A percentile compares a stretch with the other conserved stretches of the same genome.
These are phyloP conservation scores for Cryphonectria naterciae DNA, from an alignment of 2,329 filamentous ascomycete species.

Conservation along the genomic window DNA sequence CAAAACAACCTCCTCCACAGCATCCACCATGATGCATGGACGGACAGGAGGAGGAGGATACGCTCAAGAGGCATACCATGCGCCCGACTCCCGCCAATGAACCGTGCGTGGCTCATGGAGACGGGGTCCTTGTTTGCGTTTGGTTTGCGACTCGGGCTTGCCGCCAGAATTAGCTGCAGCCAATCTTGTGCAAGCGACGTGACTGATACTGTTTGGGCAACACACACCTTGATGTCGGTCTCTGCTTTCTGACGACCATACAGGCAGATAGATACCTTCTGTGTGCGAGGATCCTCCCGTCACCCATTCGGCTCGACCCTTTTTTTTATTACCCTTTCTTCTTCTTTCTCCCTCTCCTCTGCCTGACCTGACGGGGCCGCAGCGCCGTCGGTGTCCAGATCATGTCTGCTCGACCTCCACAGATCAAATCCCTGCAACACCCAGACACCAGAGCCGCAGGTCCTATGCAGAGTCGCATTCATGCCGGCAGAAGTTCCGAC, in stretches of 20 bases:
- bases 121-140: not conserved
- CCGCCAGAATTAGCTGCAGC: not conserved
- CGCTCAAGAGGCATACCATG: conserved; percentile 7
- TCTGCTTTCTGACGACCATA: conserved; percentile 9
- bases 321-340: not conserved
- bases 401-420: conserved; percentile 22
- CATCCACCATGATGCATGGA: not conserved
- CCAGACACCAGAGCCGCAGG: conserved; percentile 26
- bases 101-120: conserved; percentile 6
- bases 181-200: not conserved
- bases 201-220: conserved; percentile 17
- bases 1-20: not conserved
- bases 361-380: conserved; percentile 4
- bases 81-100: conserved; percentile 2
- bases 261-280: conserved; percentile 8
- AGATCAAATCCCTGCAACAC: conserved; percentile 23
- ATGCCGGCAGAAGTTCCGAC: conserved; percentile 25
- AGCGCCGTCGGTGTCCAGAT: conserved; percentile 13
- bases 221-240: conserved; percentile 3
- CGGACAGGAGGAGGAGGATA: not conserved
- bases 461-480: conserved; percentile 23
- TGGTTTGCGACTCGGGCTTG: not conserved
- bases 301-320: not conserved
- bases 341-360: not conserved
- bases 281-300: conserved; percentile 3